Base-by-base conservation (phyloP, 192 early-diverging fungal species). In the Entomortierella chlamydospora region DNA sequence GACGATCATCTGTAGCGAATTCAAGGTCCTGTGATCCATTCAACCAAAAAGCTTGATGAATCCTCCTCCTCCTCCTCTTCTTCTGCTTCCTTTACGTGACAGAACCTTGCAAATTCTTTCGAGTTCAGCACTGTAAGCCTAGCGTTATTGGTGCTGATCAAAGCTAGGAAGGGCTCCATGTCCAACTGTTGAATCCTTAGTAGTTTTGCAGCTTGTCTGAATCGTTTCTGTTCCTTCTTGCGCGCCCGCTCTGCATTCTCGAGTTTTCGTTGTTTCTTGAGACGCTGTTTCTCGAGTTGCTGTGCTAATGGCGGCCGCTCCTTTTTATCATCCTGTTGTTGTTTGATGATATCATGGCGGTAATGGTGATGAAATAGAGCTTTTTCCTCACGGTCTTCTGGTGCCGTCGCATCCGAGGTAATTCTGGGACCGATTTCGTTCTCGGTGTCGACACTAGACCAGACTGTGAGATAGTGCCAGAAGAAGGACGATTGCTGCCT, bases 91-190 rank as follows among this genome's bases (percentile, higher is more conserved):
- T 22, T 4, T n/a, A 17, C 4, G 39, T 61, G 55, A 68, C 73
- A 76, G 28, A 76, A 68, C 52, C 12, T 68, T 20, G 12, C 26
- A 41, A 68, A 76, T 18, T 64, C 73, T 6, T 52, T 59, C 28
- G 37, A 34, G 34, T 76, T 68, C 30, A 76, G 22, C 0, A 49
- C 60, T 4, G 59, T 52, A n/a, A 76, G 43, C 33, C 73, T 61
- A 1, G 73, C 73, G 39, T 68, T 76, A 30, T 76, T 76, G 30
- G 73, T 68, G 12, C 64, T 63, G 11, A 76, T 76, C 17, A 76
- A 34, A 4, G 50, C 58, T n/a, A 65, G 73, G 54, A 68, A 76
- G 5, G 65, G 65, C 20, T 76, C 73, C 8, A 37, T 28, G 13
- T 68, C 60, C 23, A 57, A 15, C 25, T 60, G 57, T 22, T 57